phyloP scores from a whole-genome alignment of 805 yeast genomes.

The Huiozyma sinensis region DNA sequence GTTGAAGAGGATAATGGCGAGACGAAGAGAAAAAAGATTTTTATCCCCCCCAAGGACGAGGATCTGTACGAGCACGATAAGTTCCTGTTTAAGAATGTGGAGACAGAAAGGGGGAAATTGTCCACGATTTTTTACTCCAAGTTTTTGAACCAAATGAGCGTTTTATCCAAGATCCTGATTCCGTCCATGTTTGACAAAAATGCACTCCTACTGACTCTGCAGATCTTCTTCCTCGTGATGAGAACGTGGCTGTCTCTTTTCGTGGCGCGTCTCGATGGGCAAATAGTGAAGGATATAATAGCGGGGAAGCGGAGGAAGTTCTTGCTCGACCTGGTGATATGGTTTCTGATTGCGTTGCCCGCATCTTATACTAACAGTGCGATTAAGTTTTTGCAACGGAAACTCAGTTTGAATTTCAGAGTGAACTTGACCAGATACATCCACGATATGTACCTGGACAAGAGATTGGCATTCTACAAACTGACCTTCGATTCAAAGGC shows the following conservation, averaged over 20 bases:
- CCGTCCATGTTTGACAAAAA: slow-evolving; percentile 64
- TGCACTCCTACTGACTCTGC: slow-evolving; percentile 52
- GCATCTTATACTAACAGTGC: slow-evolving; percentile 89
- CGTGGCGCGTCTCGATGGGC: slow-evolving; percentile 86
- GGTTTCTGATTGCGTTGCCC: slow-evolving; percentile 88
- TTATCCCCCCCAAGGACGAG: slow-evolving; percentile 22
- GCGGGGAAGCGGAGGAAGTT: slow-evolving; percentile 70
- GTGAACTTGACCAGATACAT: slow-evolving; percentile 74
- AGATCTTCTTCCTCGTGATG: slow-evolving; percentile 61
- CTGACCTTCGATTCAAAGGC: slow-evolving; percentile 46
- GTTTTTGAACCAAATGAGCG: slow-evolving; percentile 60
- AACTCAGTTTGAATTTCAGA: slow-evolving; percentile 74
- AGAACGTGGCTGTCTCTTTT: slow-evolving; percentile 81
- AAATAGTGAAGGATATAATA: slow-evolving; percentile 79
- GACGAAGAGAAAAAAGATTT: slow-evolving; percentile 16
- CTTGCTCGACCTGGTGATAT: slow-evolving; percentile 63
- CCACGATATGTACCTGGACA: slow-evolving; percentile 81
- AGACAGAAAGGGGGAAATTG: slow-evolving; percentile 12
- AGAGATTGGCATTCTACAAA: slow-evolving; percentile 74
- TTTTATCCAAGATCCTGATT: slow-evolving; percentile 73
- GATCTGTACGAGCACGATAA: slow-evolving; percentile 27
- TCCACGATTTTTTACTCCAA: slow-evolving; percentile 40
- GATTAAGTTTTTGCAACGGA: slow-evolving; percentile 66
- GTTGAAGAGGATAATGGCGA: background rate
- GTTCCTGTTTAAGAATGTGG: slow-evolving; percentile 23